Conservation (phyloP, 2,329 filamentous ascomycete genomes). For the Drechslerella dactyloides region DNA sequence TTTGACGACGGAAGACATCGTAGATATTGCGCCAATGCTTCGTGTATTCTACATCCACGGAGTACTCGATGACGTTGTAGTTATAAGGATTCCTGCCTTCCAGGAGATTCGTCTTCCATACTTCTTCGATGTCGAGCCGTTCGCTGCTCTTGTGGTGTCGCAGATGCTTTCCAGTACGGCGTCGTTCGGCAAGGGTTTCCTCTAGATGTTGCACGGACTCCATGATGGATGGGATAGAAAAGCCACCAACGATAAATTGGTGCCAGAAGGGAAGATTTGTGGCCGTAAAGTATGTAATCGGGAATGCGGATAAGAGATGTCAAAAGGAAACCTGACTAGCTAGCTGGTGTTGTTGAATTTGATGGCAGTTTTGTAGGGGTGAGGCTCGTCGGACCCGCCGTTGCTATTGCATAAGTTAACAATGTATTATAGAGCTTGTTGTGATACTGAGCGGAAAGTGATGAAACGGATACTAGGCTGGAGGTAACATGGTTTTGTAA, state of each 20-base stretch:
- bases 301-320: too few species aligned
- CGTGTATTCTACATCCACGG: constrained; percentile 27
- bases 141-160: neutral
- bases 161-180: constrained; percentile 9
- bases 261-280: too few species aligned
- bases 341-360: too few species aligned
- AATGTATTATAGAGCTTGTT: too few species aligned
- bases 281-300: too few species aligned
- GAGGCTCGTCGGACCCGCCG: too few species aligned
- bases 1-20: neutral
- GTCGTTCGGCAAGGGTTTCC: constrained; percentile 13
- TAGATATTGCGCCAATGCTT: constrained; percentile 27
- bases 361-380: too few species aligned
- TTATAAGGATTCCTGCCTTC: neutral
- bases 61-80: constrained; percentile 5
- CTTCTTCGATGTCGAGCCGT: constrained; percentile 13
- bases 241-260: neutral
- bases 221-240: constrained; percentile 2
- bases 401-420: too few species aligned
- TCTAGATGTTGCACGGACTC: constrained; percentile 29
- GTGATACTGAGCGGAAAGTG: too few species aligned
- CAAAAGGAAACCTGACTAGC: too few species aligned
- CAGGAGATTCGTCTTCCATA: constrained; percentile 16
- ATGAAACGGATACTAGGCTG: too few species aligned
- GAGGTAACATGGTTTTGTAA: too few species aligned